phyloP scores from a whole-genome alignment of 768 basidiomycete species.

The Suillus subaureus region DNA sequence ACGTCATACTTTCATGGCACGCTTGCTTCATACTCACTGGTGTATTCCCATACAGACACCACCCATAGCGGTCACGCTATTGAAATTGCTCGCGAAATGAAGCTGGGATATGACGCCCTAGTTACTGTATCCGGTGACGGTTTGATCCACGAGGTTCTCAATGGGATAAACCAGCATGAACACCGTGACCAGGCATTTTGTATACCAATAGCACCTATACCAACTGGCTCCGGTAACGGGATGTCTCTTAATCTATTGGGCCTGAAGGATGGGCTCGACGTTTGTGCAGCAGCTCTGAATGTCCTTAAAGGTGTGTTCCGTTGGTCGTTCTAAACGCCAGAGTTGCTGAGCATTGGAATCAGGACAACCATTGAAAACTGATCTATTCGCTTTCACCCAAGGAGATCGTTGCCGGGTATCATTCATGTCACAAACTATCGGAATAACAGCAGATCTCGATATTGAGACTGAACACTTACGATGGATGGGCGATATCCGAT shows the following conservation, averaged over 20 bases:
- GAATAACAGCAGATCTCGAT: slow-evolving; percentile 86
- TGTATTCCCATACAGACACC: slow-evolving; percentile 50
- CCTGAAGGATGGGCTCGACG: slow-evolving; percentile 65
- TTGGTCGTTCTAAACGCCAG: neutral
- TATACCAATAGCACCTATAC: slow-evolving; percentile 76
- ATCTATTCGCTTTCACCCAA: slow-evolving; percentile 79
- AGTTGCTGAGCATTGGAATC: slow-evolving; percentile 2
- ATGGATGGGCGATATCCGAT: slow-evolving; percentile 86
- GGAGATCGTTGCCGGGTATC: slow-evolving; percentile 62
- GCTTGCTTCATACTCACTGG: neutral
- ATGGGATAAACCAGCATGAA: slow-evolving; percentile 73
- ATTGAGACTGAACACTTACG: slow-evolving; percentile 81
- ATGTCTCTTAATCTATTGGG: slow-evolving; percentile 75
- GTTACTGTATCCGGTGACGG: slow-evolving; percentile 84
- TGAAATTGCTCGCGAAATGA: slow-evolving; percentile 59
- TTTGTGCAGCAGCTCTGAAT: slow-evolving; percentile 73
- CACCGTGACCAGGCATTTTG: slow-evolving; percentile 61
- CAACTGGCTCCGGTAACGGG: slow-evolving; percentile 83
- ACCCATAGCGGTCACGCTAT: slow-evolving; percentile 63
- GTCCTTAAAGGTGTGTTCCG: slow-evolving; percentile 67
- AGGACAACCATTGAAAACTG: slow-evolving; percentile 76
- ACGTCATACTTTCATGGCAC: neutral
- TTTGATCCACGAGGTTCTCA: slow-evolving; percentile 79
- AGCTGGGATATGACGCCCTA: slow-evolving; percentile 69
- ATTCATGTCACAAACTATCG: slow-evolving; percentile 83